phyloP scores from a whole-genome alignment of 1,284 basidiomycete genomes.

The Papiliotrema fonsecae region DNA sequence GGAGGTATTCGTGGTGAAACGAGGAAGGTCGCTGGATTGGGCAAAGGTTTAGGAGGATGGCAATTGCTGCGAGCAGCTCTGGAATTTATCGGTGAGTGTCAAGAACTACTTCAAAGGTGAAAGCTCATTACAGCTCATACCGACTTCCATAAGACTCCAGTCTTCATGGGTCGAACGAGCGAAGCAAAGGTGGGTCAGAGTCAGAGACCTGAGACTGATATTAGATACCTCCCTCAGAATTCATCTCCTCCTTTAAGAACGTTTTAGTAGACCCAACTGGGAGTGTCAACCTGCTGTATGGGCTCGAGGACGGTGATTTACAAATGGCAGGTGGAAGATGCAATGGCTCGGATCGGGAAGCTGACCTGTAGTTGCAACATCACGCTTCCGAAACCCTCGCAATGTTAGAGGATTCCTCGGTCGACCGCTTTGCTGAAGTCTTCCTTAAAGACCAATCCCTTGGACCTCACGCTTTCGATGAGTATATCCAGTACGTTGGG shows the following conservation, averaged over 20 bases:
- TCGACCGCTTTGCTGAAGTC: conserved; percentile 46
- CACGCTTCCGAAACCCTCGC: conserved; percentile 68
- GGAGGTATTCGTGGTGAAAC: conserved; percentile 25
- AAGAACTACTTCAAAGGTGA: too few species aligned
- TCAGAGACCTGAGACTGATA: conserved; percentile 6
- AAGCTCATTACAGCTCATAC: conserved; percentile 64
- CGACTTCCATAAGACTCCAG: conserved; percentile 60
- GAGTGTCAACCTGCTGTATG: too few species aligned
- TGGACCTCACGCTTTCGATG: conserved; percentile 63
- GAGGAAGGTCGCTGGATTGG: conserved; percentile 49
- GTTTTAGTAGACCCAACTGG: conserved; percentile 79
- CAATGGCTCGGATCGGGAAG: too few species aligned
- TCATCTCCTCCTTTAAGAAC: conserved; percentile 35
- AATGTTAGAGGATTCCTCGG: conserved; percentile 53
- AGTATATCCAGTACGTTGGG: conserved; percentile 65
- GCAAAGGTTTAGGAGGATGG: conserved; percentile 50
- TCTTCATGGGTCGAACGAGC: conserved; percentile 56
- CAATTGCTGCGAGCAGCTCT: conserved; percentile 41
- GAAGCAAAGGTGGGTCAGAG: conserved; percentile 9
- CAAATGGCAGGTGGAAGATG: too few species aligned
- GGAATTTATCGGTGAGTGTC: conserved; percentile 48
- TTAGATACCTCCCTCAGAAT: conserved; percentile 41
- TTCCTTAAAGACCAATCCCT: conserved; percentile 44
- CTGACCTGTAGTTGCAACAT: conserved; percentile 58
- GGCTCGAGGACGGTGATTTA: too few species aligned